Conservation (phyloP, 257 asterid genomes). For the Scutellaria barbata region DNA sequence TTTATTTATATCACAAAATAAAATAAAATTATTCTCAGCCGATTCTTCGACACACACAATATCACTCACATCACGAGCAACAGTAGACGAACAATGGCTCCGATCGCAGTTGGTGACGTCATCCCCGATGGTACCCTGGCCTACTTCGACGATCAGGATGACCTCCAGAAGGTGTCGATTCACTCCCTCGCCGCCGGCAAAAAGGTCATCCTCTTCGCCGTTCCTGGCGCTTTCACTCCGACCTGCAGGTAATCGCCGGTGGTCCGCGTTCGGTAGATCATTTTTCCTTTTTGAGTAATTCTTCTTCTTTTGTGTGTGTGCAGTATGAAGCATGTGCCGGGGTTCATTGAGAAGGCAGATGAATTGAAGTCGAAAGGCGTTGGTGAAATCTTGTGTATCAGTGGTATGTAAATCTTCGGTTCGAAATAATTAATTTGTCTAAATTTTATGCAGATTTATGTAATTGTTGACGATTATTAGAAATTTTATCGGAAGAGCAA, state of each 20-base stretch:
- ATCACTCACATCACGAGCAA: not conserved
- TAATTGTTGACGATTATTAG: not conserved
- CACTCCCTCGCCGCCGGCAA: conserved; percentile 82
- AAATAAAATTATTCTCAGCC: no score
- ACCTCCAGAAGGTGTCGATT: conserved; percentile 64
- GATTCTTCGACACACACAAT: not conserved
- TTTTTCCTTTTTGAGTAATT: not conserved
- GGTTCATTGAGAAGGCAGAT: conserved; percentile 84
- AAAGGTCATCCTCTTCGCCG: conserved; percentile 77
- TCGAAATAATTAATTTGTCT: not conserved
- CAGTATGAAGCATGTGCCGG: conserved; percentile 92
- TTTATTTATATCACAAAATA: no score
- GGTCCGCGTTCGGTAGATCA: not conserved
- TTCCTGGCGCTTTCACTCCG: conserved; percentile 95
- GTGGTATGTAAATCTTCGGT: conserved; percentile 34
- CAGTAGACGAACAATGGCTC: conserved; percentile 57
- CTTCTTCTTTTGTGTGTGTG: conserved; percentile 13
- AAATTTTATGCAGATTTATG: not conserved
- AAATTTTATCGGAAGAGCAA: not conserved
- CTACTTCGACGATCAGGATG: conserved; percentile 77
- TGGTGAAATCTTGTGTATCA: conserved; percentile 47
- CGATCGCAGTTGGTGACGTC: conserved; percentile 65
- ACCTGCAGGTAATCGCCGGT: conserved; percentile 71
- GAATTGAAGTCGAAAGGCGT: conserved; percentile 84
- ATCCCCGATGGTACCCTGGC: conserved; percentile 77